Evolutionary conservation across 2,329 filamentous ascomycete genomes (phyloP).

Genomic region (Geosmithia flava): DNA sequence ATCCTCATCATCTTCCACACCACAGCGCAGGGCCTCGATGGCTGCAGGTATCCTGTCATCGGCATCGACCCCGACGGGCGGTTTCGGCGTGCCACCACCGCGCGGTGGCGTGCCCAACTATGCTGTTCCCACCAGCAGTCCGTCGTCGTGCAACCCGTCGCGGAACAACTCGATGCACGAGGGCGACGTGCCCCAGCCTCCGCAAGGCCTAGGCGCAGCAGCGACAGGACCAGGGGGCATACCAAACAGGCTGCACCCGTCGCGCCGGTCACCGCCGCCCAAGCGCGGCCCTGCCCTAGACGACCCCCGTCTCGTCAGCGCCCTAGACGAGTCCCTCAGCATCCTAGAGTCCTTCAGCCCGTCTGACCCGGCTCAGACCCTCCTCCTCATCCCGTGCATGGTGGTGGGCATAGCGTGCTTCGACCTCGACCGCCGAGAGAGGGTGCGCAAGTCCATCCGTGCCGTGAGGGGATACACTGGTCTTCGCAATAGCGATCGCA

Average conservation of each 20-base stretch:
- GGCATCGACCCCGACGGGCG: conserved; percentile 6
- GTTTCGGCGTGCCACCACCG: conserved; percentile 1
- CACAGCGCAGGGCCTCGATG: conserved; percentile 21
- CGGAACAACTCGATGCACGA: conserved; percentile 28
- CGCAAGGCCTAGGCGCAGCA: conserved; percentile 9
- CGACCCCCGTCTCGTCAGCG: conserved; percentile 37
- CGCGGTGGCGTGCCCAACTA: not conserved
- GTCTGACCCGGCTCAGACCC: conserved; percentile 44
- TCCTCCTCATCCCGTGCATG: conserved; percentile 48
- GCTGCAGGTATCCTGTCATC: conserved; percentile 14
- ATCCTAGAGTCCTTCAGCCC: conserved; percentile 43
- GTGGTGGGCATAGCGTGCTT: conserved; percentile 50
- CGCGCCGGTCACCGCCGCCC: conserved; percentile 26
- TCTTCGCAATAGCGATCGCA: conserved; percentile 43
- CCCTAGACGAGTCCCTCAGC: conserved; percentile 43
- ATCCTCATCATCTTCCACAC: conserved; percentile 6
- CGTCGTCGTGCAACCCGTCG: conserved; percentile 20
- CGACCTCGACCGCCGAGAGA: conserved; percentile 35
- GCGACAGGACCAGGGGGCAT: conserved; percentile 5
- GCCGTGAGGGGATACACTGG: conserved; percentile 46
- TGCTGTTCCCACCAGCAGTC: conserved; percentile 8
- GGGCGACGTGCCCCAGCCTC: conserved; percentile 8
- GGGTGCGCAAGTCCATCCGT: conserved; percentile 35
- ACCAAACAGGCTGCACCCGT: not conserved
- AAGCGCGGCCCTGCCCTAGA: conserved; percentile 33